Conservation (phyloP, 306 rosid genomes). For the Dalbergia cultrata region DNA sequence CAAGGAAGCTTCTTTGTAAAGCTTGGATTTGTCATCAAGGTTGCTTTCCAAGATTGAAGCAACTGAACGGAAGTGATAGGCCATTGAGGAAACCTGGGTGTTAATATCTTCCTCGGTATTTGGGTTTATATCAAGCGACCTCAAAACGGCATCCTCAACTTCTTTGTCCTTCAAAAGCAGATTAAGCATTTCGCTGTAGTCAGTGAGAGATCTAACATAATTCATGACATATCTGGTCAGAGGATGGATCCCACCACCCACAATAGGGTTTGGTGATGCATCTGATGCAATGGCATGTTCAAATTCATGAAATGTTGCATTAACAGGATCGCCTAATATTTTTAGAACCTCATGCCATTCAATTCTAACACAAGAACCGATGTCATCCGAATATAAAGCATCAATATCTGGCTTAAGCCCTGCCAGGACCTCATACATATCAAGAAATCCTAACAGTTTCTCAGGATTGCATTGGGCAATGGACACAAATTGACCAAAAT, state of each 20-base stretch:
- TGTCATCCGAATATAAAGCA: constrained; percentile 65
- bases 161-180: constrained; percentile 66
- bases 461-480: constrained; percentile 90
- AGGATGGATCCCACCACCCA: constrained; percentile 87
- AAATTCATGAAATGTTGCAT: constrained; percentile 73
- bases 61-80: constrained; percentile 60
- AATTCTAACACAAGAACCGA: constrained; percentile 67
- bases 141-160: constrained; percentile 50
- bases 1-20: constrained; percentile 72
- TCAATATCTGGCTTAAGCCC: constrained; percentile 75
- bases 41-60: constrained; percentile 71
- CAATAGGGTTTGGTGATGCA: constrained; percentile 63
- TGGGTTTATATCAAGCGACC: constrained; percentile 68
- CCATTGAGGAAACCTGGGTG: constrained; percentile 62
- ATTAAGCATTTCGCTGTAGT: constrained; percentile 69
- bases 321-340: constrained; percentile 78
- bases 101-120: constrained; percentile 54
- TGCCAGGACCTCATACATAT: constrained; percentile 87
- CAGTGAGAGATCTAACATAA: constrained; percentile 72
- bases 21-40: constrained; percentile 75
- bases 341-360: constrained; percentile 76
- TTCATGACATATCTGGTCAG: constrained; percentile 89
- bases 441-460: constrained; percentile 76
- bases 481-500: constrained; percentile 86
- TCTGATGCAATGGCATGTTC: constrained; percentile 74